These are phyloP conservation scores for cucumber (Cucumis sativus) DNA, from an alignment of 306 rosid species.

Conservation along the genomic window Cucumber_9930_V3 NC_026656.2:5947001-5947500, in stretches of 20 bases:
- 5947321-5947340: not conserved
- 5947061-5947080: not conserved
- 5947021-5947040: not conserved
- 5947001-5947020: not conserved
- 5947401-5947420: not conserved
- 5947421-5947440: not conserved
- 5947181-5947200: not conserved
- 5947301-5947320: not conserved
- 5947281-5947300: not conserved
- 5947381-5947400: not conserved
- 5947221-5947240: not conserved
- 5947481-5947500: not conserved
- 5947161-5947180: not conserved
- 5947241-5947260: not conserved
- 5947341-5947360: not conserved
- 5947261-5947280: not conserved
- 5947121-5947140: not conserved
- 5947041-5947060: not conserved
- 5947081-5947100: slow-evolving; percentile 13
- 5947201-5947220: not conserved
- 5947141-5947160: not conserved
- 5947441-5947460: not conserved
- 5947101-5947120: not conserved
- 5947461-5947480: not conserved
- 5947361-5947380: not conserved